Base-by-base conservation (phyloP, 2,329 filamentous ascomycete genomes). In the Cladosporium sp. region DNA sequence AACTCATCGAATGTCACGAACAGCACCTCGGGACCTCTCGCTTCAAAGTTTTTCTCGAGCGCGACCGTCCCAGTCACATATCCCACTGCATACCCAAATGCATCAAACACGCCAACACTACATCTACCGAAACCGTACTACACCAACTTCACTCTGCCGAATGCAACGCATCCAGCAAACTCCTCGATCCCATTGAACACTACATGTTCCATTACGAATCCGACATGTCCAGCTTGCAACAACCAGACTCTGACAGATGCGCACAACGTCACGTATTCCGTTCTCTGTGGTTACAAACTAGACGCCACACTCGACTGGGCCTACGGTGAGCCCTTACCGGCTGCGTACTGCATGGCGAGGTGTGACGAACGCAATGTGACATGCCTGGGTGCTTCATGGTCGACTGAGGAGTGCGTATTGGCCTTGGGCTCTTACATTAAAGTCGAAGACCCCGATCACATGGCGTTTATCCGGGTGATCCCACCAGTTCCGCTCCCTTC, bases 151-250 rank as follows among this genome's bases (percentile, higher is more conserved):
- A 56, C 52, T 14, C 17, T 43, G 19, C 38, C 56, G 1, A 52
- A 58, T 17, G n/a, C 49, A 14, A 58, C 56, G 4, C 14, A 43
- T 7, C 38, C 38, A 14, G 20, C 39, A 1, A 51, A 51, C 11
- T 34, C 7, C 14, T 25, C 36, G 1, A 4, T 42, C 4, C 62
- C 64, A 0, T 9, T 59, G 34, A 59, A 58, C 47, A 51, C 55
- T 5, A 55, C 47, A 37, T 67, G 66, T 59, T 59, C 63, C 34
- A 36, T 37, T 1, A 42, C 59, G 11, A 60, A 62, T n/a, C 57
- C 61, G 20, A 60, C 60, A 14, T 68, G 66, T 56, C 65, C 67
- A n/a, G 60, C 51, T 8, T 70, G 67, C 51, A 59, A 65, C 45
- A 63, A 65, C 15, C 38, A 47, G 3, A 47, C 55, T 4, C 49